Evolutionary conservation across 495 filamentous ascomycete genomes (phyloP), one percentile per base, ranked within the genome.

Genomic region (Glutinoglossum americanum): DNA sequence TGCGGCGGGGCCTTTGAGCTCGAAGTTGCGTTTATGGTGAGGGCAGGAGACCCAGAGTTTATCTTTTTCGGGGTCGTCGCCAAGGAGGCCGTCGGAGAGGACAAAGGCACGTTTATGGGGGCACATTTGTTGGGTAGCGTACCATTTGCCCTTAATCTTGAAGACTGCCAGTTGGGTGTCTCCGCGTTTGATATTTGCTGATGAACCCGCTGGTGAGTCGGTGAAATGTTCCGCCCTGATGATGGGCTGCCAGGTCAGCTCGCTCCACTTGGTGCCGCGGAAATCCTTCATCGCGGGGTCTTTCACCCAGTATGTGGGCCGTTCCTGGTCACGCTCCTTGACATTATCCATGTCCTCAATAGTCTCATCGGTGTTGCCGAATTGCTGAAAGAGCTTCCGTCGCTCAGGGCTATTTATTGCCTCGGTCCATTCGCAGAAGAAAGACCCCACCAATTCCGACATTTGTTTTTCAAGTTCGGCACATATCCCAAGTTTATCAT

Each of bases 71-170:
- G 64, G 11, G 56, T 73, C 70, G 57, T 94, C 83, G n/a, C 90
- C 90, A 44, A 96, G 79, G 1, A 97, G 64, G 5, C 87, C 87
- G 65, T 96, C 90, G 0, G 83, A 84, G 35, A 96, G 77, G 30
- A 87, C 83, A 68, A 97, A 96, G 0, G 89, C 81, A 28, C 89
- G 85, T 70, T 94, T 95, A 71, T 95, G 88, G 15, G 90, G 90
- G 67, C 90, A 97, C 90, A 97, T 97, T 67, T 97, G 89, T 74
- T 97, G 90, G 17, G 83, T 84, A n/a, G 87, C 85, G 65, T 89
- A 92, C 70, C 78, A 94, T 54, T 79, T 77, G 21, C 87, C 90
- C 59, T 79, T 78, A 60, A 96, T 74, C 65, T 88, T 87, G 78
- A 92, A 96, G 59, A 96, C 73, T 19, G 89, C 89, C 4, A 96